Percentiles rank a stretch among this genome's conserved stretches.
These are phyloP conservation scores for Citrus mangshanensis DNA, from an alignment of 345 rosid genomes.

Conservation along the genomic window DNA sequence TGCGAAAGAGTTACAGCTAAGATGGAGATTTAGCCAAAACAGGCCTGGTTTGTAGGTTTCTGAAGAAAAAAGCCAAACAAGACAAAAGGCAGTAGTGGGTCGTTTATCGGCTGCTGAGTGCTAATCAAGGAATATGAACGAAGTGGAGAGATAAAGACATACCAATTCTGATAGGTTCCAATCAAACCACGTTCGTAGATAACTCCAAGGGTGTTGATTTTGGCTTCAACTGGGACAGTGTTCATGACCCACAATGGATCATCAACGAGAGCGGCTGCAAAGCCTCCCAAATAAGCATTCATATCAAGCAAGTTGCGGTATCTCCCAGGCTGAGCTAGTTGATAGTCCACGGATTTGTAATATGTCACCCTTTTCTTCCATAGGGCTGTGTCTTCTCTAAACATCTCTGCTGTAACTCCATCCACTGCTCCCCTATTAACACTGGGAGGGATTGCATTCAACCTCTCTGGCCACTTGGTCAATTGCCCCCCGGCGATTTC, in stretches of 20 bases:
- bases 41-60: neutral
- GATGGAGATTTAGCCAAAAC: neutral
- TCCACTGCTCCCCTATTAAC: conserved; percentile 47
- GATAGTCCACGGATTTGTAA: conserved; percentile 68
- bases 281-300: conserved; percentile 78
- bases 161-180: conserved; percentile 96
- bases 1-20: neutral
- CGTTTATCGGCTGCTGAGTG: conserved; percentile 5
- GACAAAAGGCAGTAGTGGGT: neutral
- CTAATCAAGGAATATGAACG: neutral
- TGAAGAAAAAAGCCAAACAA: no score
- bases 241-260: conserved; percentile 96
- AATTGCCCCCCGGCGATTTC: conserved; percentile 70
- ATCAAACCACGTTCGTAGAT: conserved; percentile 83
- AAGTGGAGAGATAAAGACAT: neutral
- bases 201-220: conserved; percentile 68
- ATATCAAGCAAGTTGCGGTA: conserved; percentile 90
- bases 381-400: conserved; percentile 49
- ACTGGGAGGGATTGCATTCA: conserved; percentile 76
- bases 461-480: conserved; percentile 79
- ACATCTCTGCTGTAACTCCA: conserved; percentile 51
- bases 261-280: conserved; percentile 70
- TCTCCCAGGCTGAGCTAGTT: conserved; percentile 62
- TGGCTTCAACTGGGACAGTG: conserved; percentile 60
- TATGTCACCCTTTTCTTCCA: conserved; percentile 70